These are phyloP conservation scores for Nasturtium officinale DNA, from an alignment of 345 rosid species.

Conservation along the genomic window DNA sequence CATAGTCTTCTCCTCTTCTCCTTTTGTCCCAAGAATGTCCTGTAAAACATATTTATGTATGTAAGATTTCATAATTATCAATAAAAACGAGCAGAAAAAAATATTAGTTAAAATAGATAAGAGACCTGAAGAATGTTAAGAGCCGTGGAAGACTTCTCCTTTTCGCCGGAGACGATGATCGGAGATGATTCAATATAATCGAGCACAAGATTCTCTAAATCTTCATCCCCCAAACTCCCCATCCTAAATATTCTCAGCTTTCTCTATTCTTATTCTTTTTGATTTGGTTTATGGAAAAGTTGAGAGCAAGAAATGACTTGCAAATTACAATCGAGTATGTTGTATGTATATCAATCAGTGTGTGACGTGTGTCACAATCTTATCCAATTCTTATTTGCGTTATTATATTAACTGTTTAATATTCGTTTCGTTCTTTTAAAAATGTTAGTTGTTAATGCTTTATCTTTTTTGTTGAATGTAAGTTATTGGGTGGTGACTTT, in stretches of 20 bases:
- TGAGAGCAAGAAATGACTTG: neutral
- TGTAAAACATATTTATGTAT: neutral
- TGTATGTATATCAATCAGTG: neutral
- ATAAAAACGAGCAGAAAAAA: neutral
- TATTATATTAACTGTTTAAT: conserved; percentile 10
- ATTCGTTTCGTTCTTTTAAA: conserved; percentile 14
- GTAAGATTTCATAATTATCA: neutral
- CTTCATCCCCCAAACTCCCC: conserved; percentile 57
- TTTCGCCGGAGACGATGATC: conserved; percentile 1
- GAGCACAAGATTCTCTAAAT: conserved; percentile 50
- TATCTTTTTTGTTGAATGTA: conserved; percentile 14
- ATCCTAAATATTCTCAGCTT: conserved; percentile 22
- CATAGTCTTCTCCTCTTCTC: conserved; percentile 44
- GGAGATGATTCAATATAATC: conserved; percentile 51
- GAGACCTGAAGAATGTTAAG: conserved; percentile 43
- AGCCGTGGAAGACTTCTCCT: conserved; percentile 29
- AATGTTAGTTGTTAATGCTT: conserved; percentile 1
- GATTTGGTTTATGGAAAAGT: neutral
- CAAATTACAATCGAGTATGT: neutral
- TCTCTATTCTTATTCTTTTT: conserved; percentile 15
- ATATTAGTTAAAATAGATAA: neutral
- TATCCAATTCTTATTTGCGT: conserved; percentile 26
- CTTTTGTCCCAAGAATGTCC: conserved; percentile 44
- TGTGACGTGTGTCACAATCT: conserved; percentile 27
- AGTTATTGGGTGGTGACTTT: conserved; percentile 11